Base-by-base conservation (phyloP, 2,329 filamentous ascomycete species). In the Paecilomyces niveus region DNA sequence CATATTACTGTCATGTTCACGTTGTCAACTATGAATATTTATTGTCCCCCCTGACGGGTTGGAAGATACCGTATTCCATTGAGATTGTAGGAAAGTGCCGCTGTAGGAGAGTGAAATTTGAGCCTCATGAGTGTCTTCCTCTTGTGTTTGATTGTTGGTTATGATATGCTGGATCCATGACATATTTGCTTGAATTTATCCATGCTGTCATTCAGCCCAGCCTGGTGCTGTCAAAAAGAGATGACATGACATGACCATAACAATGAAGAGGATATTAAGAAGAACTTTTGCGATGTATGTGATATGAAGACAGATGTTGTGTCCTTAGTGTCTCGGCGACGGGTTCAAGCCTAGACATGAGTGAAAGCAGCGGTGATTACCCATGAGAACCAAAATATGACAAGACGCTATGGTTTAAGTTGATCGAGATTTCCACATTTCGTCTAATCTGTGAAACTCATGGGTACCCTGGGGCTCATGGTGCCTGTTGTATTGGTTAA, bases 1-100 rank as follows among this genome's bases (percentile, higher is more conserved):
- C 57, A 63, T 64, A 61, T 61, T 53, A 18, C 8, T 21, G 9
- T 45, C 39, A 45, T 45, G 39, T 45, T n/a, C 39, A 45, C 39
- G 39, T n/a, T 18, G 39, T 45, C 39, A 18, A 5, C 39, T 13
- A 45, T 45, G 39, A 45, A 13, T 45, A 7, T n/a, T 22, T 21
- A 13, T 45, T 45, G 15, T 45, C 6, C 4, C 7, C 4, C 7
- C 26, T 6, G 39, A 45, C 39, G 21, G 15, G 2, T 45, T 18
- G 6, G 39, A 18, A 7, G 39, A 18, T n/a, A 13, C 8, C 15
- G 4, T 18, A 2, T 6, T 18, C 6, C 26, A 29, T 29, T 45
- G 33, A 15, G 33, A 15, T n/a, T 15, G 35, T 39, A n/a, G 35
- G 15, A 10, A 39, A 39, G 35, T n/a, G 35, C 13, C 13, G 10